Base-by-base conservation (phyloP, 176 grass and related monocot species). In the Neostapfia colusana region DNA sequence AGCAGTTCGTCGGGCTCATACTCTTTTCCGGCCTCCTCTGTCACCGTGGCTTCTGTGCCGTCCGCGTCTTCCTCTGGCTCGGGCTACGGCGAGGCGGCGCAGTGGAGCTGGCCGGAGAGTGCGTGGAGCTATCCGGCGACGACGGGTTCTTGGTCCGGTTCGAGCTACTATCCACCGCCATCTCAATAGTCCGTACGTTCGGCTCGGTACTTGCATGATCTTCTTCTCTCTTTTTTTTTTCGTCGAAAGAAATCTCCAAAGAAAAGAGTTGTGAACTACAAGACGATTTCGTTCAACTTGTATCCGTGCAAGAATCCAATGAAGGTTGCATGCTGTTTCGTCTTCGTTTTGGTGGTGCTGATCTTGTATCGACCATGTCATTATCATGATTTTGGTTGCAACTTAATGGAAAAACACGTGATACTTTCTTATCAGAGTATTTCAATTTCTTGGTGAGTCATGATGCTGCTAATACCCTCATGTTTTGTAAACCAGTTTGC, bases 91-190 rank as follows among this genome's bases (percentile, higher is more conserved):
- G 76, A 54, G n/a, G 76, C 70, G 37, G 53, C 12, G 11, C 81
- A 84, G 70, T 80, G 86, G 86, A 10, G 63, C 7, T 80, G 81
- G 70, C 61, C 62, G 40, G 55, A 63, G 11, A 12, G 15, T 0
- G 45, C 48, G 20, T 88, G 70, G 81, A 80, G 55, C 71, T 84
- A 84, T 56, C 81, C 86, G 66, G 65, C 71, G 31, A 60, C 65
- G 0, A 84, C 86, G 64, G 23, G 70, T 8, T 84, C 76, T 11
- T 88, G 81, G 76, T 80, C 86, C 16, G 70, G 8, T 16, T 81
- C 81, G 4, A 77, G 58, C 82, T 39, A 72, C 23, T 84, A 81
- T 37, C 81, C 86, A 46, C 86, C 81, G 10, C 67, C 86, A 42
- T 41, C 83, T 46, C 27, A 88, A 28, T 79, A 74, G 79, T 16